Evolutionary conservation across 148 eudicot genomes (phyloP), one percentile per base, ranked within the genome.

Genomic region (Rhododendron ferrugineum): DNA sequence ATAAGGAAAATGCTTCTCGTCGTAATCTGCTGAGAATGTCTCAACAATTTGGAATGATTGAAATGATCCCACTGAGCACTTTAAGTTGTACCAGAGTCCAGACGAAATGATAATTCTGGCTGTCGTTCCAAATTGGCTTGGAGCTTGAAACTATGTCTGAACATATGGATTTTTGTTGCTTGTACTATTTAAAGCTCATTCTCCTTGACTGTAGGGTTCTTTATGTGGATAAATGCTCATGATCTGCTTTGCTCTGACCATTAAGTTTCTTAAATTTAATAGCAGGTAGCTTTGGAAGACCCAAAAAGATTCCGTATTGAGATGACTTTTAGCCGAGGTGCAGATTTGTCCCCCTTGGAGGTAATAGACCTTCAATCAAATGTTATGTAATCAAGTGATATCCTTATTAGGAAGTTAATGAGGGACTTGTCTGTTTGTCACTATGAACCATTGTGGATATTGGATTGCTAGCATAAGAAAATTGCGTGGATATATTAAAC

Each of bases 321-420:
- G 88, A 80, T 97, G 93, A 97, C 99, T 82, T 97, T 97, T 88
- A 97, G 99, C 88, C 95, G 99, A 16, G 99, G 99, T 84, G 99
- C 99, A 83, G 99, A 97, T 90, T 94, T 95, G 86, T 97, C 96
- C 30, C 98, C 98, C 28, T 75, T 97, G 87, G 96, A 97, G 98
- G 99, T 97, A 91, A 89, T 52, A 44, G 16, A 15, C 73, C 62
- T 82, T 81, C 66, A 23, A 23, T 86, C 32, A 42, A 7, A 18
- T 44, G 66, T 78, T 44, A 44, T 22, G 16, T 36, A 49, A 30
- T 73, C 18, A 32, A 72, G 32, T 42, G 50, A 36, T 75, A 14
- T 50, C 81, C 14, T 16, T 62, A 15, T 16, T 11, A 46, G 42
- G 37, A 73, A 72, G 30, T 22, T 28, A 15, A 32, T 10, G 66